Percentiles rank a stretch among this genome's conserved stretches.
Evolutionary conservation across 179 eudicot genomes (phyloP).

Genomic region (Beta macrorhiza): DNA sequence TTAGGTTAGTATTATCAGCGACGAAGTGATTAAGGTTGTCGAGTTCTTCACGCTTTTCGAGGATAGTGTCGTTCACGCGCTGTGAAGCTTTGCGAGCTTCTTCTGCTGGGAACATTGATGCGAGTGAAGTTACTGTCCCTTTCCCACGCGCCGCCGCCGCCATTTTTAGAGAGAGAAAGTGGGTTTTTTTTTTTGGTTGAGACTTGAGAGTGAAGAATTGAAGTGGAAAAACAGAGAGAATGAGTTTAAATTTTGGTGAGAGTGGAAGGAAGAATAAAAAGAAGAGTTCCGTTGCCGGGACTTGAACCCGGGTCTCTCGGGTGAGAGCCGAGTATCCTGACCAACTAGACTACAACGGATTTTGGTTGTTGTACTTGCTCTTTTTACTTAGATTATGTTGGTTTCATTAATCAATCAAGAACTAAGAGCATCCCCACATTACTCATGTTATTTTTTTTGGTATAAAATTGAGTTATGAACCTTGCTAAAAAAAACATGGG

Average conservation of each 20-base stretch:
- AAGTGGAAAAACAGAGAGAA: too few species aligned
- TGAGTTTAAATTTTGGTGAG: not conserved
- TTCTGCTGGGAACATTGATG: conserved; percentile 60
- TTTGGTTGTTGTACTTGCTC: too few species aligned
- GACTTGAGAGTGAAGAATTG: too few species aligned
- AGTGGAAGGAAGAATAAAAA: too few species aligned
- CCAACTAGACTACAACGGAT: conserved; percentile 99
- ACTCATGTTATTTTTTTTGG: too few species aligned
- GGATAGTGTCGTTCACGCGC: conserved; percentile 53
- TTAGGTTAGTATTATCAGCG: conserved; percentile 54
- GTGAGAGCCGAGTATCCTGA: conserved; percentile 99
- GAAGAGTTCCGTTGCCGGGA: conserved; percentile 81
- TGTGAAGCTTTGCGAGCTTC: conserved; percentile 68
- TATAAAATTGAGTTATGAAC: too few species aligned
- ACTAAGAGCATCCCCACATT: too few species aligned
- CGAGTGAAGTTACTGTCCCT: conserved; percentile 73
- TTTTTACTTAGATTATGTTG: too few species aligned
- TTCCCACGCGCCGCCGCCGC: conserved; percentile 29
- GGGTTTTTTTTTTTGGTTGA: not conserved
- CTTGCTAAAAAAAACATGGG: too few species aligned
- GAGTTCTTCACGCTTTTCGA: conserved; percentile 46
- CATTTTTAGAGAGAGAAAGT: not conserved
- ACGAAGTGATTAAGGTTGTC: conserved; percentile 43
- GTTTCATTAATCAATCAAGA: too few species aligned
- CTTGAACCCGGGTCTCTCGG: conserved; percentile 98